A percentile compares a stretch with the other conserved stretches of the same genome.
Evolutionary conservation across 805 yeast species (phyloP).

Genomic region (Teunomyces gatunensis): DNA sequence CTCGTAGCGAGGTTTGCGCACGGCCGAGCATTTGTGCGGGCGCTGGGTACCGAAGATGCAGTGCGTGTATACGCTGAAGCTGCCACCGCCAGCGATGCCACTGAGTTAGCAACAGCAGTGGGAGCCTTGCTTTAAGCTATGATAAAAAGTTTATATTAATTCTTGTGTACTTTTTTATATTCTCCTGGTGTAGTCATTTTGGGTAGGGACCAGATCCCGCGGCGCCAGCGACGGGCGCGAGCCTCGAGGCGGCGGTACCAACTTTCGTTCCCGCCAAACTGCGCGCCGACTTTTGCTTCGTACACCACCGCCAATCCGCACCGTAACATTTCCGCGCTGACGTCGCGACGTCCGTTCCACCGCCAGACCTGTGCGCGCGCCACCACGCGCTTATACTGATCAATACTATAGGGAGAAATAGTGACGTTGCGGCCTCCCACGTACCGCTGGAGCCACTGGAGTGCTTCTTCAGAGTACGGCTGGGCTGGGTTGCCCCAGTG

Average conservation of each 20-base stretch:
- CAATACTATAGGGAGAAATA: slow-evolving; percentile 75
- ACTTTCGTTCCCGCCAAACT: slow-evolving; percentile 75
- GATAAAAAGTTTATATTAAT: background rate
- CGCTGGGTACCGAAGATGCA: slow-evolving; percentile 97
- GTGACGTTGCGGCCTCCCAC: slow-evolving; percentile 66
- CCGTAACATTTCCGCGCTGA: slow-evolving; percentile 83
- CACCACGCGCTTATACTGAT: slow-evolving; percentile 88
- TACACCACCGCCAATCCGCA: slow-evolving; percentile 85
- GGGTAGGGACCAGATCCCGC: slow-evolving; percentile 70
- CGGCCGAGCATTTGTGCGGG: slow-evolving; percentile 92
- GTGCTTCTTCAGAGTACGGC: slow-evolving; percentile 80
- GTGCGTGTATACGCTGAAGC: slow-evolving; percentile 96
- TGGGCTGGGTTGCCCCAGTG: slow-evolving; percentile 95
- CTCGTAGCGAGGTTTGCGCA: slow-evolving; percentile 50
- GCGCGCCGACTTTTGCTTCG: slow-evolving; percentile 77
- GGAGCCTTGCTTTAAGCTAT: slow-evolving; percentile 26
- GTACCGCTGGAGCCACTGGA: slow-evolving; percentile 68
- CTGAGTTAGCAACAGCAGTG: slow-evolving; percentile 26
- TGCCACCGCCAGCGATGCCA: slow-evolving; percentile 33
- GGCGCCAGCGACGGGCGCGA: slow-evolving; percentile 51
- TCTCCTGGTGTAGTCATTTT: slow-evolving; percentile 71
- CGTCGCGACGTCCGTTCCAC: slow-evolving; percentile 64
- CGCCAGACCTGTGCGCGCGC: slow-evolving; percentile 67
- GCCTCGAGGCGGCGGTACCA: slow-evolving; percentile 59
- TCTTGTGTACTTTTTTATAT: slow-evolving; percentile 47